Evolutionary conservation across 306 rosid genomes (phyloP).

Genomic region (Quercus mongolica): DNA sequence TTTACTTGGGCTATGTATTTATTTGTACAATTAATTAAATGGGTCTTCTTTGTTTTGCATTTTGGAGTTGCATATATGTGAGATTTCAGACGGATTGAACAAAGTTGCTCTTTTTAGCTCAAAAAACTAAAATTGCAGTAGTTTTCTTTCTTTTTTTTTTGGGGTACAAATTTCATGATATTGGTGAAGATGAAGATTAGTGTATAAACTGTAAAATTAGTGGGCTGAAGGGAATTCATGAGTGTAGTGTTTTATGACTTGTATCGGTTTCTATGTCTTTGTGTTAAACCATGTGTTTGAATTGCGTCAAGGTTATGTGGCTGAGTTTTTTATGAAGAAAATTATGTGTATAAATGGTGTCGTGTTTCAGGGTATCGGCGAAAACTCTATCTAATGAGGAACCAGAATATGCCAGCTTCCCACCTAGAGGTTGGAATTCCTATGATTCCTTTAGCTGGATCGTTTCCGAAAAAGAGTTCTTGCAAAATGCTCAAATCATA

Average conservation of each 20-base stretch:
- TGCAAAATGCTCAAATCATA: conserved; percentile 53
- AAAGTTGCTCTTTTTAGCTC: too few relatives aligned
- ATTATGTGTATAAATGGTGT: background rate
- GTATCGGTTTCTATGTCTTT: background rate
- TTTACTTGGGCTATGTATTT: too few relatives aligned
- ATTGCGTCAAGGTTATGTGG: background rate
- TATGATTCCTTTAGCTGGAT: conserved; percentile 87
- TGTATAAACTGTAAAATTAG: too few relatives aligned
- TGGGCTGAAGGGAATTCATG: background rate
- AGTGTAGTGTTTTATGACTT: background rate
- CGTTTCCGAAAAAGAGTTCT: conserved; percentile 73
- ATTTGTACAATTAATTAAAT: too few relatives aligned
- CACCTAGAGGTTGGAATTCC: conserved; percentile 99
- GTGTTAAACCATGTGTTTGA: background rate
- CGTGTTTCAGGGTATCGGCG: conserved; percentile 52
- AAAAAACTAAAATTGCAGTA: too few relatives aligned
- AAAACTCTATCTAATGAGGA: conserved; percentile 18
- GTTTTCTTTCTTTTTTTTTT: too few relatives aligned
- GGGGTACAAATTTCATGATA: too few relatives aligned
- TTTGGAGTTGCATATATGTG: too few relatives aligned
- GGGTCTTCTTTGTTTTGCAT: too few relatives aligned
- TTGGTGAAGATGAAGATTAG: too few relatives aligned
- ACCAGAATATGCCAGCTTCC: conserved; percentile 48
- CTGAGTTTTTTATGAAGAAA: conserved; percentile 10
- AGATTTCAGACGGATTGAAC: too few relatives aligned